Conservation (phyloP, 164 flowering plant species). For the Berberis thunbergii region DNA sequence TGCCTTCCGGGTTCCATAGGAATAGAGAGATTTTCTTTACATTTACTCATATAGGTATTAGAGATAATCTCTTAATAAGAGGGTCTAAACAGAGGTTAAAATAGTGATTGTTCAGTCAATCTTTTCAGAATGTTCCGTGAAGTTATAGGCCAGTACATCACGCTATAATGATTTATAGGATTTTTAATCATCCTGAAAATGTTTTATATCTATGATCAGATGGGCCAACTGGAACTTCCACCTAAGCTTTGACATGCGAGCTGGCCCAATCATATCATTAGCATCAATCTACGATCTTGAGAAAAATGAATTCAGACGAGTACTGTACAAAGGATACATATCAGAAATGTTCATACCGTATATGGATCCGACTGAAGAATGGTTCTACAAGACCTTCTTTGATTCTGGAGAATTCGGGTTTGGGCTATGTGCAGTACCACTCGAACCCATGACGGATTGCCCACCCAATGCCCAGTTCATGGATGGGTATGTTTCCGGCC, state of each 20-base stretch:
- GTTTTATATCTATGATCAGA: neutral
- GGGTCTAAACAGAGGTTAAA: too few relatives aligned
- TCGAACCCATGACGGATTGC: conserved; percentile 40
- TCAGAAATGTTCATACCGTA: conserved; percentile 67
- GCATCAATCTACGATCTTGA: conserved; percentile 45
- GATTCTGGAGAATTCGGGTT: conserved; percentile 62
- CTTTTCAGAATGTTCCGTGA: too few relatives aligned
- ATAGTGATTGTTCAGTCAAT: too few relatives aligned
- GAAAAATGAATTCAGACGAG: conserved; percentile 22
- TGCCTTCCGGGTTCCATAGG: too few relatives aligned
- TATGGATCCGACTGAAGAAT: conserved; percentile 55
- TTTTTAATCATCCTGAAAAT: neutral
- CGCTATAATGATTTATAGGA: too few relatives aligned
- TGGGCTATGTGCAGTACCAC: conserved; percentile 39
- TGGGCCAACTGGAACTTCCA: conserved; percentile 71
- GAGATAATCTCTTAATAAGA: too few relatives aligned
- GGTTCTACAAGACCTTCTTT: conserved; percentile 46
- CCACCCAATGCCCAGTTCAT: conserved; percentile 42
- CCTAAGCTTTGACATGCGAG: conserved; percentile 36
- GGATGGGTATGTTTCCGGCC: conserved; percentile 31
- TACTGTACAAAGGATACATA: conserved; percentile 43
- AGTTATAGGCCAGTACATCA: too few relatives aligned
- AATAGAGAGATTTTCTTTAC: too few relatives aligned
- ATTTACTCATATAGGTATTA: too few relatives aligned
- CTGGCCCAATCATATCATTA: conserved; percentile 43